Conservation (phyloP, 345 rosid genomes). For the Aegle marmelos region DNA sequence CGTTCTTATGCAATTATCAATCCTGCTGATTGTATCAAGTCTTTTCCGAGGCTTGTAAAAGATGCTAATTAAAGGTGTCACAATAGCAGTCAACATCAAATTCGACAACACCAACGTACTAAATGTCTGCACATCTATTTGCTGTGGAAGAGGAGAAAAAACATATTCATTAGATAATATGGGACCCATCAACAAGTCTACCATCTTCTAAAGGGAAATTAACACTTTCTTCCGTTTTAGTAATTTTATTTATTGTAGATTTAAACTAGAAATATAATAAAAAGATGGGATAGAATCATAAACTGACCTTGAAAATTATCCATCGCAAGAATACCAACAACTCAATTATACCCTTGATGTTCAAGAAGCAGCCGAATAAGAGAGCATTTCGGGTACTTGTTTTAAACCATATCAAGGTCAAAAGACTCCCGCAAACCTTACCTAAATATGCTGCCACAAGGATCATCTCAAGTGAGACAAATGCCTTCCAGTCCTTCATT, state of each 20-base stretch:
- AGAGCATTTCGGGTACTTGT: slow-evolving; percentile 12
- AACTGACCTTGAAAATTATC: neutral
- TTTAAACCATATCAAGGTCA: slow-evolving; percentile 1
- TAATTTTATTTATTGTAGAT: too few species aligned
- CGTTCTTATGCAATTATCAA: neutral
- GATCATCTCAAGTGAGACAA: neutral
- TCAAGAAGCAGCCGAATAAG: slow-evolving; percentile 26
- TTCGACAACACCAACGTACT: slow-evolving; percentile 21
- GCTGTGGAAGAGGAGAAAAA: slow-evolving; percentile 13
- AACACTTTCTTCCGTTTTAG: too few species aligned
- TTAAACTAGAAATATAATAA: neutral
- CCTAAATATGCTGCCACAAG: neutral
- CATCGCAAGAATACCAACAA: neutral
- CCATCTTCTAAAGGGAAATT: too few species aligned
- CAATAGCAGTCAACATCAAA: slow-evolving; percentile 19
- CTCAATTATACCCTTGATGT: slow-evolving; percentile 25
- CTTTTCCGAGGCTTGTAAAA: slow-evolving; percentile 24
- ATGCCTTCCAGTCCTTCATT: neutral
- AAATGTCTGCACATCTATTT: slow-evolving; percentile 9
- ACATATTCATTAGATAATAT: too few species aligned
- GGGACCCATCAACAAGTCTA: too few species aligned
- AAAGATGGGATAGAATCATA: neutral
- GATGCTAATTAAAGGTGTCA: slow-evolving; percentile 8
- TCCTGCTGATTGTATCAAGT: neutral
- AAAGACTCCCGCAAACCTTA: slow-evolving; percentile 11